Conservation (phyloP, 768 basidiomycete species). For the Erythrobasidium yunnanense region DNA sequence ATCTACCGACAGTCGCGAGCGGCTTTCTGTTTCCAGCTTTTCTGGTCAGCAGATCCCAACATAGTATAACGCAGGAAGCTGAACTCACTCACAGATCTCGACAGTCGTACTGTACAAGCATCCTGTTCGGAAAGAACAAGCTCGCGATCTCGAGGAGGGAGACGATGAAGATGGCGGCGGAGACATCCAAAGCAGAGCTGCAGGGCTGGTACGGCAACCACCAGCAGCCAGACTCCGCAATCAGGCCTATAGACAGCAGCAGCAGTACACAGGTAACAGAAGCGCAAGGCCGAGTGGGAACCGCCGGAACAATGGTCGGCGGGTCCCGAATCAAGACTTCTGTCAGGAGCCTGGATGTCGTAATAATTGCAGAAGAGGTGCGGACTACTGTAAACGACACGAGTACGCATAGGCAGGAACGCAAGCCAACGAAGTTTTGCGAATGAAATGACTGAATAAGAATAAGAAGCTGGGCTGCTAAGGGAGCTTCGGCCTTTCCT, state of each 20-base stretch:
- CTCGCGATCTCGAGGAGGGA: slow-evolving; percentile 61
- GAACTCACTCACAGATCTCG: no score
- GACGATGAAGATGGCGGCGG: slow-evolving; percentile 73
- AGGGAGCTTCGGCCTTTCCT: no score
- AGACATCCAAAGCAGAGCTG: slow-evolving; percentile 40
- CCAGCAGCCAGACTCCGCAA: no score
- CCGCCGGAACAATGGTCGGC: background rate
- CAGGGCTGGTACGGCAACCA: background rate
- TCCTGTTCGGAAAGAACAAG: background rate
- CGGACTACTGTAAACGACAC: background rate
- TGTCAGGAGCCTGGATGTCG: background rate
- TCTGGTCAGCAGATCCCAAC: no score
- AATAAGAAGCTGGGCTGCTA: no score
- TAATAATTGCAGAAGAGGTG: background rate
- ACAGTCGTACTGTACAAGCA: background rate
- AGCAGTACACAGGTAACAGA: no score
- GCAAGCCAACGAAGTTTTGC: no score
- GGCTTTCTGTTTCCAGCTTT: background rate
- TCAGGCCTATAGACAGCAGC: no score
- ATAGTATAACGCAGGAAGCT: no score
- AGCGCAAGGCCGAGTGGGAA: background rate
- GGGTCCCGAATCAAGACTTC: background rate
- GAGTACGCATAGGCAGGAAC: no score
- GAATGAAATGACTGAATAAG: no score
- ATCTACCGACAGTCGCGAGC: background rate